These are phyloP conservation scores for Ophiosphaerella korrae DNA, from an alignment of 2,329 filamentous ascomycete genomes.

Conservation along the genomic window DNA sequence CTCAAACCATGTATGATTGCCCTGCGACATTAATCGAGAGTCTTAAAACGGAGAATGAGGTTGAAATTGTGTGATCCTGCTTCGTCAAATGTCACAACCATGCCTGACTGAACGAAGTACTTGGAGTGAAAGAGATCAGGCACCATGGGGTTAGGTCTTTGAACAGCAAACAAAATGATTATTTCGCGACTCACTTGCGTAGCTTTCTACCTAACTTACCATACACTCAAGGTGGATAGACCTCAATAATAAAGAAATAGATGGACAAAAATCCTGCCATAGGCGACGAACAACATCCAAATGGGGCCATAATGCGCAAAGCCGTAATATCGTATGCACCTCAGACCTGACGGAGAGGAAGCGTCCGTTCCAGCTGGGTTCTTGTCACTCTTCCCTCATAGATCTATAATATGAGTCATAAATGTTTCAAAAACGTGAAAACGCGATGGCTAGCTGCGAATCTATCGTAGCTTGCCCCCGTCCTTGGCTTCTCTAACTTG, in stretches of 20 bases:
- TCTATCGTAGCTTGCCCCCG: conserved; percentile 48
- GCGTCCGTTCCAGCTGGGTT: conserved; percentile 29
- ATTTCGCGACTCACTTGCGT: background rate
- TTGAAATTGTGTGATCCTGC: background rate
- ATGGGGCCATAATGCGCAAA: conserved; percentile 14
- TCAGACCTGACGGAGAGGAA: conserved; percentile 31
- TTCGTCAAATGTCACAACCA: background rate
- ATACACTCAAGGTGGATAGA: background rate
- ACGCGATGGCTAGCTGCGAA: conserved; percentile 8
- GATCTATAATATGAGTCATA: conserved; percentile 21
- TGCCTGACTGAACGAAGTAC: no score
- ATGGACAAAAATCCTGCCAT: background rate
- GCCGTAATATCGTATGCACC: conserved; percentile 22
- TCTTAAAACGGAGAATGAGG: no score
- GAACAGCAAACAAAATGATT: conserved; percentile 2
- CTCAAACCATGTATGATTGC: no score
- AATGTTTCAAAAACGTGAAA: conserved; percentile 1
- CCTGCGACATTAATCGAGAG: no score
- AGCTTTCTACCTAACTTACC: background rate
- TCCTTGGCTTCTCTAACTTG: conserved; percentile 75
- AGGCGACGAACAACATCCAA: conserved; percentile 14
- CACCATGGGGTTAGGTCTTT: no score
- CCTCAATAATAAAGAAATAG: no score
- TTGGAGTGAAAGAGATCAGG: no score
- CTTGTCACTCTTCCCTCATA: conserved; percentile 26